Evolutionary conservation across 768 basidiomycete species (phyloP), one percentile per base, ranked within the genome.

Genomic region (Candolleomyces aberdarensis): DNA sequence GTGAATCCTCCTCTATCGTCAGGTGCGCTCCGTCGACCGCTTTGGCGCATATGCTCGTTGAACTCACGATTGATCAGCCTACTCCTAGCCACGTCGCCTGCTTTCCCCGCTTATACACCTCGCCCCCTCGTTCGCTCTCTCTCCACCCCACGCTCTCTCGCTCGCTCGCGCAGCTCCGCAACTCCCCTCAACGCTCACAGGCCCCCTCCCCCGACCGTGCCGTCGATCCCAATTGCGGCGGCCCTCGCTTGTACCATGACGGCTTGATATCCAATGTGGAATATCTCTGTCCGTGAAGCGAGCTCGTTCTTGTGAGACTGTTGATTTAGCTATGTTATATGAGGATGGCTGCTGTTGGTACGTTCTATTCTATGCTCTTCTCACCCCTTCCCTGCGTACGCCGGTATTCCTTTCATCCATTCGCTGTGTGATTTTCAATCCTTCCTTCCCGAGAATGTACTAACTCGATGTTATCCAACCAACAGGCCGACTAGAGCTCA

Each of bases 281-380:
- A 97, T 70, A 87, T 95, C 70, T 79, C 93, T 63, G 81, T 84
- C 4, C 96, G 92, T 66, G 88, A 79, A n/a, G 68, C 93, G 55
- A 88, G 88, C 68, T 74, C 93, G 62, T 49, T 92, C 32, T 68
- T 66, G 74, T 85, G n/a, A 63, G 80, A 20, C 71, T 70, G 40
- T 80, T 98, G 46, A 78, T 92, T 44, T 75, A 78, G 36, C 71
- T 80, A 51, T 83, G 86, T 14, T 79, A 81, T 59, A 76, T 86
- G 55, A 76, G 96, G 57, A 88, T 86, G 67, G 96, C 96, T 11
- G 96, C 96, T n/a, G 96, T 98, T 41, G 96, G 75, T 76, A 60
- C 40, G 75, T 10, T 20, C 31, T 14, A 44, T 11, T 40, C 13
- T 39, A 22, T 40, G 32, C 22, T 20, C 36, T 29, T 19, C 5